Evolutionary conservation across 164 flowering plant genomes (phyloP).

Genomic region (Umbilicus rupestris): DNA sequence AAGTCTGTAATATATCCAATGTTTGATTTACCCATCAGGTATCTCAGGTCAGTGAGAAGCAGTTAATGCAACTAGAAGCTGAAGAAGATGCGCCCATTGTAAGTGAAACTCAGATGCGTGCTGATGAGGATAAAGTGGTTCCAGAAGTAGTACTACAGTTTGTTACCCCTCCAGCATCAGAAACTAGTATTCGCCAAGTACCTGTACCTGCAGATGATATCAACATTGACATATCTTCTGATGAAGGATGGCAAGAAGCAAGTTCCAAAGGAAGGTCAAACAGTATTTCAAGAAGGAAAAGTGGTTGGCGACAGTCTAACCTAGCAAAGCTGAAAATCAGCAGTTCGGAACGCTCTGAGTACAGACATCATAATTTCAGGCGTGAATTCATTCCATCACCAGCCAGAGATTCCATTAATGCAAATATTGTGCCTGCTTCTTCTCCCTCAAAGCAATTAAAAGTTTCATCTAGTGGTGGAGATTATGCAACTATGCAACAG

Average conservation of each 20-base stretch:
- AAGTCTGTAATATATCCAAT: not conserved
- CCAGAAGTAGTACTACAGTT: not conserved
- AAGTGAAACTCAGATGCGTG: not conserved
- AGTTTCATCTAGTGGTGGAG: conserved; percentile 16
- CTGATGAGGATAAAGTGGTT: conserved; percentile 13
- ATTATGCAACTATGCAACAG: conserved; percentile 24
- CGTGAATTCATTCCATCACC: conserved; percentile 23
- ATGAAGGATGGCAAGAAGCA: conserved; percentile 96
- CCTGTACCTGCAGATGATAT: conserved; percentile 13
- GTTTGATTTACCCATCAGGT: conserved; percentile 1
- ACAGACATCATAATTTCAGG: conserved; percentile 20
- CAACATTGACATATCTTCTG: conserved; percentile 32
- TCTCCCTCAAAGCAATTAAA: conserved; percentile 26
- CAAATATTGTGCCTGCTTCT: conserved; percentile 17
- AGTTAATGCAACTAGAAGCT: not conserved
- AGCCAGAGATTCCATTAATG: conserved; percentile 23
- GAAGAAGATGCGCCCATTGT: not conserved
- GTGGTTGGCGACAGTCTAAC: conserved; percentile 28
- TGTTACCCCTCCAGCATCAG: conserved; percentile 1
- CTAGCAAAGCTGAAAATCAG: conserved; percentile 38
- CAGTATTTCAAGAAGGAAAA: conserved; percentile 30
- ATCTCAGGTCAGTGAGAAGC: conserved; percentile 7
- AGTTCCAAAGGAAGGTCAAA: conserved; percentile 46
- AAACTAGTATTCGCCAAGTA: conserved; percentile 2
- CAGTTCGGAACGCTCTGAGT: conserved; percentile 21